Conservation (phyloP, 2,329 filamentous ascomycete genomes). For the Hyphodiscus sp. region DNA sequence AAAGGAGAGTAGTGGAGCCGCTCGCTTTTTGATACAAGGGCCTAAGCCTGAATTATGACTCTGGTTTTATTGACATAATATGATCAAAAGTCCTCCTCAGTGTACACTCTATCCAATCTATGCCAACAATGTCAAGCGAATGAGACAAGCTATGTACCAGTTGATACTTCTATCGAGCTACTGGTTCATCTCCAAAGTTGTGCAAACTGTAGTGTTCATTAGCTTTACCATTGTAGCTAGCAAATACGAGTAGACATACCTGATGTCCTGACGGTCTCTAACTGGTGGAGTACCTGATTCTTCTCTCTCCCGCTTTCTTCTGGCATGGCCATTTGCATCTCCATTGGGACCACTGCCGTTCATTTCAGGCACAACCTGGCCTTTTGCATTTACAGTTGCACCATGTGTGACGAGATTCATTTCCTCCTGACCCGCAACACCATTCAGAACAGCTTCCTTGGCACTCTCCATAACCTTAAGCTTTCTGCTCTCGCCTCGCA, state of each 20-base stretch:
- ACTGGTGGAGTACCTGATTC: slow-evolving; percentile 24
- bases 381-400: slow-evolving; percentile 47
- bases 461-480: slow-evolving; percentile 59
- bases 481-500: slow-evolving; percentile 65
- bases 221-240: not conserved
- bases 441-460: slow-evolving; percentile 56
- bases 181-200: slow-evolving; percentile 3
- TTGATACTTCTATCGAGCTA: not conserved
- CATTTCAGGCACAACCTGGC: slow-evolving; percentile 46
- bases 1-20: too few species aligned
- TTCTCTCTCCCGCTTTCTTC: slow-evolving; percentile 26
- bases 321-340: slow-evolving; percentile 18
- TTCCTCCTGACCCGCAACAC: slow-evolving; percentile 53
- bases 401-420: slow-evolving; percentile 57
- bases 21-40: too few species aligned
- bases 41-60: too few species aligned
- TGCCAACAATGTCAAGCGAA: too few species aligned
- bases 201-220: slow-evolving; percentile 4
- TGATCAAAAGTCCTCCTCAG: too few species aligned
- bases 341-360: slow-evolving; percentile 12
- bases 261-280: slow-evolving; percentile 31
- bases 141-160: too few species aligned
- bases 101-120: too few species aligned
- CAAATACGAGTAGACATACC: slow-evolving; percentile 15
- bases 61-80: too few species aligned